A percentile compares a stretch with the other conserved stretches of the same genome.
Conservation (phyloP, 805 yeast genomes). For the Metschnikowia hibisci region DNA sequence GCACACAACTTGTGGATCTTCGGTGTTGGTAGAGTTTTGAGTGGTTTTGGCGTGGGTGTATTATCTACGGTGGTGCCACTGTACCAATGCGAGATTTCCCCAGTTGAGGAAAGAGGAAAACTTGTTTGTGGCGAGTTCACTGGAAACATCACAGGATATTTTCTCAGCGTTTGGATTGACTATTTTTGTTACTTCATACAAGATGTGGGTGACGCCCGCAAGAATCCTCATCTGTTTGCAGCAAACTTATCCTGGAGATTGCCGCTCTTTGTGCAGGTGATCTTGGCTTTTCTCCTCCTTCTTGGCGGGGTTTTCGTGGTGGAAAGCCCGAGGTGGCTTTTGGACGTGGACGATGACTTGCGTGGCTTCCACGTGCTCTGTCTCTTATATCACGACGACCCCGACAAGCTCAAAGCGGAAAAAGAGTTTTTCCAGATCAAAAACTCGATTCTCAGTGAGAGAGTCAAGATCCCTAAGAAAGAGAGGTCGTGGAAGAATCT, state of each 20-base stretch:
- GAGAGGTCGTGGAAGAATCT: conserved; percentile 42
- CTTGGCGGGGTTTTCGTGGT: conserved; percentile 76
- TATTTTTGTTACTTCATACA: conserved; percentile 66
- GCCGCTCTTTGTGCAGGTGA: conserved; percentile 72
- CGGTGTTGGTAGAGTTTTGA: conserved; percentile 70
- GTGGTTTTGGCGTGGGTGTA: conserved; percentile 87
- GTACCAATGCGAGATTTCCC: conserved; percentile 85
- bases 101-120: conserved; percentile 80
- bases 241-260: conserved; percentile 65
- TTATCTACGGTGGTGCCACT: conserved; percentile 82
- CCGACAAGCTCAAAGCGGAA: conserved; percentile 30
- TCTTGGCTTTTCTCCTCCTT: conserved; percentile 64
- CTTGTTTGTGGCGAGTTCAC: conserved; percentile 86
- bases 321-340: conserved; percentile 87
- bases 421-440: conserved; percentile 47
- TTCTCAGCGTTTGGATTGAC: conserved; percentile 84
- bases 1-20: conserved; percentile 52
- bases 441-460: conserved; percentile 38
- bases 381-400: conserved; percentile 30
- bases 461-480: conserved; percentile 34
- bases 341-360: conserved; percentile 72
- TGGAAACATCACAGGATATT: conserved; percentile 79
- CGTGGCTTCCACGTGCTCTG: conserved; percentile 42
- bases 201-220: conserved; percentile 43
- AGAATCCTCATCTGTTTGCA: conserved; percentile 31